These are phyloP conservation scores for Scheffersomyces amazonensis DNA, from an alignment of 805 yeast genomes.

Conservation along the genomic window DNA sequence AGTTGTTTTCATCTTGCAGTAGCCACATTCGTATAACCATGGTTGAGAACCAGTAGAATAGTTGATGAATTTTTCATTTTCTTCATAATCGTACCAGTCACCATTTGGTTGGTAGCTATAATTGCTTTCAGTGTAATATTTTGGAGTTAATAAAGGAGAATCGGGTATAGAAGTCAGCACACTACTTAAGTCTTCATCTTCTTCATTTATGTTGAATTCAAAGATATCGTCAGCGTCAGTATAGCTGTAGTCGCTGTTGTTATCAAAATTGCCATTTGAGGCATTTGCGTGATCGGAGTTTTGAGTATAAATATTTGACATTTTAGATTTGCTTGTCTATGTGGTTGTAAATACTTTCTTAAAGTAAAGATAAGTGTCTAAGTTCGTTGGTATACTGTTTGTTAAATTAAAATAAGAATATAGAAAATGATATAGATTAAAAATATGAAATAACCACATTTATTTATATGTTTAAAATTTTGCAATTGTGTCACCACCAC, in stretches of 20 bases:
- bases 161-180: conserved; percentile 1
- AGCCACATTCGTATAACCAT: conserved; percentile 12
- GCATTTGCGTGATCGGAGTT: too few species aligned
- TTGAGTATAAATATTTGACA: too few species aligned
- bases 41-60: not conserved
- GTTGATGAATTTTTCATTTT: not conserved
- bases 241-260: too few species aligned
- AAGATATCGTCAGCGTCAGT: conserved; percentile 9
- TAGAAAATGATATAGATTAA: not conserved
- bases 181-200: conserved; percentile 3
- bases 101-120: conserved; percentile 3
- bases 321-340: too few species aligned
- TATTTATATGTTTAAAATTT: not conserved
- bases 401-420: not conserved
- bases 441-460: not conserved
- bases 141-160: conserved; percentile 1
- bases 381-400: too few species aligned
- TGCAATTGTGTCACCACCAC: not conserved
- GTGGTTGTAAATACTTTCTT: too few species aligned
- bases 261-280: too few species aligned
- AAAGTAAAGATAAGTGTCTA: too few species aligned
- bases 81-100: conserved; percentile 1
- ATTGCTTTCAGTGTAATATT: conserved; percentile 3
- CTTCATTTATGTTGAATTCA: conserved; percentile 5
- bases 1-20: conserved; percentile 11